phyloP scores from a whole-genome alignment of 176 grass and related monocot genomes.

The Miscanthus lutarioriparius region DNA sequence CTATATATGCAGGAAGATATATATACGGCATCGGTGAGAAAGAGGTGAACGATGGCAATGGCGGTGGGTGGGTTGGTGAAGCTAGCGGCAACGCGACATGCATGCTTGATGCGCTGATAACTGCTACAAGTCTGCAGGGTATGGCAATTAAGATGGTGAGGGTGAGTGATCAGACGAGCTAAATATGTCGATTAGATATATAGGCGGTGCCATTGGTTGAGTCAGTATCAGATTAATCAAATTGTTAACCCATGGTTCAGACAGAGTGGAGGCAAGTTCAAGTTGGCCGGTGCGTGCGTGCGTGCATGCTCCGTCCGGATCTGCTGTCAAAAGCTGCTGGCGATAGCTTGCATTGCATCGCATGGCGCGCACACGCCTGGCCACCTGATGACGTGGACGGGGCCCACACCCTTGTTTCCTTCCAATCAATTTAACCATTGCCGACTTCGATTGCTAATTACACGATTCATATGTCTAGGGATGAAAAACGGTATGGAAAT shows the following conservation, averaged over 20 bases:
- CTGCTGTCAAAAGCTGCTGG: conserved; percentile 8
- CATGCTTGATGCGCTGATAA: neutral
- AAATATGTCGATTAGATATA: neutral
- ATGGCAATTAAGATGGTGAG: conserved; percentile 3
- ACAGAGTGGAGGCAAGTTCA: neutral
- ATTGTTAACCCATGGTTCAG: neutral
- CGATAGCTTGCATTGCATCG: neutral
- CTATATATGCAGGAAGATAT: neutral
- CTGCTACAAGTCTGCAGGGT: neutral
- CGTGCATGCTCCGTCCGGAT: neutral
- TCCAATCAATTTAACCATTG: neutral
- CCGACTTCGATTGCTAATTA: neutral
- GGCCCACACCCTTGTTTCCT: neutral
- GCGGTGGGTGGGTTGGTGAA: neutral
- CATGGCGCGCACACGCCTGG: neutral
- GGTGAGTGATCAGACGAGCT: conserved; percentile 3
- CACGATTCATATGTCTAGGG: no score
- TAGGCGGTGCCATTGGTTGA: neutral
- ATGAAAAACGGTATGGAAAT: no score
- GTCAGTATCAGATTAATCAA: conserved; percentile 1
- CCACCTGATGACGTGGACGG: conserved; percentile 20
- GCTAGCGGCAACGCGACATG: neutral
- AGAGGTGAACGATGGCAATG: neutral
- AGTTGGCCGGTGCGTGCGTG: neutral
- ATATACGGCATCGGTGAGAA: neutral